phyloP scores from a whole-genome alignment of 1,139 yeast species.

The Yueomyces sp. region DNA sequence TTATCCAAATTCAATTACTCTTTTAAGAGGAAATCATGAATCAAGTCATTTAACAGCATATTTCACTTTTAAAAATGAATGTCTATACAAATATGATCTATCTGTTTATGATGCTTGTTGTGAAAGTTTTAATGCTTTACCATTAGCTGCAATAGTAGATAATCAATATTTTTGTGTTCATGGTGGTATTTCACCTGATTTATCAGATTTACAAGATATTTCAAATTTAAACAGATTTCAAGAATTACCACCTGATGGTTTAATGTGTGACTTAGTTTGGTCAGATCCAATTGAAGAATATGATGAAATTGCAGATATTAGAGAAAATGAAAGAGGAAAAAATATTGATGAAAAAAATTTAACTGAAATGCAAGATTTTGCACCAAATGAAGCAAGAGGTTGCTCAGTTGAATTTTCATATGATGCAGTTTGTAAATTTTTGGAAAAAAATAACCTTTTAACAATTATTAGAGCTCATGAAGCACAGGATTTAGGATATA shows the following conservation, averaged over 20 bases:
- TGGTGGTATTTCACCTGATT: conserved; percentile 83
- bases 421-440: conserved; percentile 66
- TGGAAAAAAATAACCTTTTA: conserved; percentile 63
- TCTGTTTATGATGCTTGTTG: conserved; percentile 62
- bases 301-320: conserved; percentile 51
- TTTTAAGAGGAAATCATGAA: conserved; percentile 90
- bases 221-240: conserved; percentile 59
- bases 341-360: conserved; percentile 25
- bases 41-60: conserved; percentile 85
- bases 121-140: conserved; percentile 70
- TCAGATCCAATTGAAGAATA: conserved; percentile 85
- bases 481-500: conserved; percentile 91
- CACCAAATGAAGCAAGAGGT: conserved; percentile 68
- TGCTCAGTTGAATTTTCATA: conserved; percentile 84
- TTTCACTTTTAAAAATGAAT: conserved; percentile 82
- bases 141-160: conserved; percentile 87
- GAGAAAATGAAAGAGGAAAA: not conserved
- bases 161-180: conserved; percentile 90
- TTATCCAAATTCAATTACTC: conserved; percentile 61
- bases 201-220: conserved; percentile 57
- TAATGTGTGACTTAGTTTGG: conserved; percentile 92
- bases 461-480: conserved; percentile 89
- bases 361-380: conserved; percentile 24
- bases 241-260: conserved; percentile 85
- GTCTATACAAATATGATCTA: conserved; percentile 66